A percentile compares a stretch with the other conserved stretches of the same genome.
phyloP scores from a whole-genome alignment of 768 basidiomycete genomes.

The Suillus sp. region DNA sequence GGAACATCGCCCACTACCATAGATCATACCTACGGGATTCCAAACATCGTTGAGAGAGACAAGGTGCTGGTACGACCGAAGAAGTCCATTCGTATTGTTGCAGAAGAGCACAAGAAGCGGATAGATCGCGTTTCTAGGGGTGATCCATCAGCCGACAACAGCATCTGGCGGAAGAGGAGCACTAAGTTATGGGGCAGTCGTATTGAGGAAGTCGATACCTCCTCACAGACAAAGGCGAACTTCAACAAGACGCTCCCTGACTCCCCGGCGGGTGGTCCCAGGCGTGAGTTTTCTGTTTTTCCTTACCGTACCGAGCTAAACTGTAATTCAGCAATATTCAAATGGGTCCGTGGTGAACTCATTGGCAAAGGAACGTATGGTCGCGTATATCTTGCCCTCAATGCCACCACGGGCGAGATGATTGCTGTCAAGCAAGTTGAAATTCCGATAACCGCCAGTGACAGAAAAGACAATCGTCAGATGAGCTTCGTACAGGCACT shows the following conservation, averaged over 20 bases:
- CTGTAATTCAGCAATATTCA: slow-evolving; percentile 72
- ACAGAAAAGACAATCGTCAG: slow-evolving; percentile 87
- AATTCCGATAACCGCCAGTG: slow-evolving; percentile 86
- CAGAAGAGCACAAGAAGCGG: slow-evolving; percentile 80
- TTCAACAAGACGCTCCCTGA: slow-evolving; percentile 50
- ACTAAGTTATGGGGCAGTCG: slow-evolving; percentile 96
- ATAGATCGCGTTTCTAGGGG: slow-evolving; percentile 71
- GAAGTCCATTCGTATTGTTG: slow-evolving; percentile 93
- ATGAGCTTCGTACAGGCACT: slow-evolving; percentile 85
- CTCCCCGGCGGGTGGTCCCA: slow-evolving; percentile 63
- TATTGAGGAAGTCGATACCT: slow-evolving; percentile 86
- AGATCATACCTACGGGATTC: slow-evolving; percentile 49
- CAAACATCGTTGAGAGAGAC: slow-evolving; percentile 31
- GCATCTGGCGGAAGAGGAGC: slow-evolving; percentile 73
- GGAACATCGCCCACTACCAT: slow-evolving; percentile 74
- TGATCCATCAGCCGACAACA: slow-evolving; percentile 50
- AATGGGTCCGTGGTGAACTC: slow-evolving; percentile 97
- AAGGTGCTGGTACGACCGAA: slow-evolving; percentile 60
- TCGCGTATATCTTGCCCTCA: slow-evolving; percentile 92
- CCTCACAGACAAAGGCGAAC: slow-evolving; percentile 58
- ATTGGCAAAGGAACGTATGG: slow-evolving; percentile 98
- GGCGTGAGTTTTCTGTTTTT: slow-evolving; percentile 52
- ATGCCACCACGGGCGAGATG: slow-evolving; percentile 97
- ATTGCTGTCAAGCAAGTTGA: slow-evolving; percentile 99
- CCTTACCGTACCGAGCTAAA: slow-evolving; percentile 20